A percentile compares a stretch with the other conserved stretches of the same genome.
Conservation (phyloP, 2,329 filamentous ascomycete genomes). For the Penicillium aurantiogriseum region DNA sequence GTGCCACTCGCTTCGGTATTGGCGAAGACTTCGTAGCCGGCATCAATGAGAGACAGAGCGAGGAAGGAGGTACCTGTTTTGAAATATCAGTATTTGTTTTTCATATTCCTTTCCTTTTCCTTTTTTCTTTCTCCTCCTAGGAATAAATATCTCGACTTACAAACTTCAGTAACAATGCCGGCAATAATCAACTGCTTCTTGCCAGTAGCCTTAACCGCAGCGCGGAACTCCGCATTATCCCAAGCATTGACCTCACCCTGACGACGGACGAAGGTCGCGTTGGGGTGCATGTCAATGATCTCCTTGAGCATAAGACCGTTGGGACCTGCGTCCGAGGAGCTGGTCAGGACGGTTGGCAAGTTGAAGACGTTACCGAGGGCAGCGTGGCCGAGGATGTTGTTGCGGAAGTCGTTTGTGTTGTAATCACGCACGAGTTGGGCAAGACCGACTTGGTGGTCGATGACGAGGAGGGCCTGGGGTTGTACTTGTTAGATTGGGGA, state of each 20-base stretch:
- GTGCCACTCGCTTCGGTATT: slow-evolving; percentile 23
- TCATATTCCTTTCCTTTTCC: background rate
- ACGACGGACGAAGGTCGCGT: slow-evolving; percentile 64
- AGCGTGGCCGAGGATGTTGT: slow-evolving; percentile 67
- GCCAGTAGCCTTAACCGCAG: slow-evolving; percentile 62
- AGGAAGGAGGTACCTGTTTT: slow-evolving; percentile 63
- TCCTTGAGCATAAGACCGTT: slow-evolving; percentile 71
- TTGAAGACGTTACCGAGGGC: slow-evolving; percentile 65
- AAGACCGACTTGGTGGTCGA: slow-evolving; percentile 39
- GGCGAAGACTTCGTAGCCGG: slow-evolving; percentile 63
- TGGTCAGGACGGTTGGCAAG: slow-evolving; percentile 68
- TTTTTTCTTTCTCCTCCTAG: background rate
- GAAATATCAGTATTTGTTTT: slow-evolving; percentile 4
- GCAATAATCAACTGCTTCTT: slow-evolving; percentile 69
- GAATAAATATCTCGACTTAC: slow-evolving; percentile 35
- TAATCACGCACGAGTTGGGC: slow-evolving; percentile 60
- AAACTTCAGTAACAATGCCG: slow-evolving; percentile 73
- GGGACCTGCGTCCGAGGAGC: slow-evolving; percentile 66
- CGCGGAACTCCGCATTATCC: slow-evolving; percentile 69
- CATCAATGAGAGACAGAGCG: slow-evolving; percentile 67
- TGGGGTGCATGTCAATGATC: slow-evolving; percentile 65
- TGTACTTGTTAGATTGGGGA: background rate
- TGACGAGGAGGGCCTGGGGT: slow-evolving; percentile 27
- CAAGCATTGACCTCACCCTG: slow-evolving; percentile 74
- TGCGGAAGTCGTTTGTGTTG: slow-evolving; percentile 62